Evolutionary conservation across 495 filamentous ascomycete genomes (phyloP), one percentile per base, ranked within the genome.

Genomic region (Neurospora discreta): DNA sequence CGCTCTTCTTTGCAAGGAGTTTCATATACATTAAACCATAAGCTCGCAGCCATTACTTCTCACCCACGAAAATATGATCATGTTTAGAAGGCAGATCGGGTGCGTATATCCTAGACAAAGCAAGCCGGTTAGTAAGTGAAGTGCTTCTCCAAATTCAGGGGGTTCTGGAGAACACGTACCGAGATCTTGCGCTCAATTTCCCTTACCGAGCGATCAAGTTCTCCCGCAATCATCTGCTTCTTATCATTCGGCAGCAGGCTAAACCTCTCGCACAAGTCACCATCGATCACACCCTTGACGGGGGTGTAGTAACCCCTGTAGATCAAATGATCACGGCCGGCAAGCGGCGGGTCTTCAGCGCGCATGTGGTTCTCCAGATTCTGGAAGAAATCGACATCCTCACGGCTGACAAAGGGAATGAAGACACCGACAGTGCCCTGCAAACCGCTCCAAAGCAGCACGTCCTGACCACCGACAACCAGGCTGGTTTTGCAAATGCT

Each of bases 321-420:
- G 67, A 97, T 95, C 39, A 99, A 81, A 81, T 99, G 95, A 79
- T 98, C 96, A 72, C 96, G 87, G 39, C 96, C 95, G 11, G 93
- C 93, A 30, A 97, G 84, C 15, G 94, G 93, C 26, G 94, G 87
- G 74, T 97, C 91, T 74, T 97, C 93, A 20, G 84, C 86, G 68
- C 93, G 87, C 82, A 99, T 83, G 73, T 95, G 90, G 75, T 90
- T 90, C 80, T 98, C 95, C 39, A 98, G 85, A 43, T 89, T 93
- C 79, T 97, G 93, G 85, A 99, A 98, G 81, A 98, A 97, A 82
- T 98, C 94, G 46, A 96, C 93, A 77, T 98, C 95, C 76, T 98
- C 94, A 33, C 95, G 89, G 72, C 89, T 90, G 20, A 91, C 83
- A 76, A 99, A 98, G 0, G 96, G 96, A 52, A 98, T 90, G 42